These are phyloP conservation scores for Laetiporus sulphureus DNA, from an alignment of 1,284 basidiomycete species.

Conservation along the genomic window DNA sequence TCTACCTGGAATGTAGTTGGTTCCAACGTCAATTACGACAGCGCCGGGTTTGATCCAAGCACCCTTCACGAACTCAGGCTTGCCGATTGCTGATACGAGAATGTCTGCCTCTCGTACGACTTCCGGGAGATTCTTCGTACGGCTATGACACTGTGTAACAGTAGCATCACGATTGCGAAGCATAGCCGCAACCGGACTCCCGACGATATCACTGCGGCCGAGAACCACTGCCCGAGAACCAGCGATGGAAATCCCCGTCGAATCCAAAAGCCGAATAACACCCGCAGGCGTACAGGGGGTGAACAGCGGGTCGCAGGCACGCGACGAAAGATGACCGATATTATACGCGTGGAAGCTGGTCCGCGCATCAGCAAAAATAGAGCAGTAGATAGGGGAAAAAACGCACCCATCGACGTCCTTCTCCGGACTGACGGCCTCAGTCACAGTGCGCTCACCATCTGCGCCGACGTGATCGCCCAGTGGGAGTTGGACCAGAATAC, in stretches of 20 bases:
- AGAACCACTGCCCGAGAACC: slow-evolving; percentile 89
- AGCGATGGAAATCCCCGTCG: slow-evolving; percentile 68
- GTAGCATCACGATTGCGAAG: slow-evolving; percentile 90
- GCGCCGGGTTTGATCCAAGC: slow-evolving; percentile 95
- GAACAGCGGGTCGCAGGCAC: slow-evolving; percentile 88
- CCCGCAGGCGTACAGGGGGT: slow-evolving; percentile 95
- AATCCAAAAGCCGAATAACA: slow-evolving; percentile 86
- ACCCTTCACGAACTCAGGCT: slow-evolving; percentile 86
- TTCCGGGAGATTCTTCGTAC: slow-evolving; percentile 74
- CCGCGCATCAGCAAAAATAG: not conserved
- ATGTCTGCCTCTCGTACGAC: slow-evolving; percentile 86
- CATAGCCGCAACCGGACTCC: slow-evolving; percentile 90
- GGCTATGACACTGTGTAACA: slow-evolving; percentile 96
- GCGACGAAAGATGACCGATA: slow-evolving; percentile 91
- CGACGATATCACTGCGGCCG: slow-evolving; percentile 97
- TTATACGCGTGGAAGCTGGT: slow-evolving; percentile 95
- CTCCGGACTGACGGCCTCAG: slow-evolving; percentile 88
- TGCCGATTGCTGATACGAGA: slow-evolving; percentile 90
- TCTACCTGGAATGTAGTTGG: slow-evolving; percentile 89
- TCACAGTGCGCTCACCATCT: slow-evolving; percentile 86
- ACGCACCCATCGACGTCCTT: slow-evolving; percentile 96
- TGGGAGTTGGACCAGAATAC: slow-evolving; percentile 97
- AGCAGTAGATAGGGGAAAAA: slow-evolving; percentile 5
- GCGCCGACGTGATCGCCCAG: slow-evolving; percentile 80
- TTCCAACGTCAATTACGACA: slow-evolving; percentile 95